phyloP scores from a whole-genome alignment of 345 rosid genomes.

The Hypericum perforatum region DNA sequence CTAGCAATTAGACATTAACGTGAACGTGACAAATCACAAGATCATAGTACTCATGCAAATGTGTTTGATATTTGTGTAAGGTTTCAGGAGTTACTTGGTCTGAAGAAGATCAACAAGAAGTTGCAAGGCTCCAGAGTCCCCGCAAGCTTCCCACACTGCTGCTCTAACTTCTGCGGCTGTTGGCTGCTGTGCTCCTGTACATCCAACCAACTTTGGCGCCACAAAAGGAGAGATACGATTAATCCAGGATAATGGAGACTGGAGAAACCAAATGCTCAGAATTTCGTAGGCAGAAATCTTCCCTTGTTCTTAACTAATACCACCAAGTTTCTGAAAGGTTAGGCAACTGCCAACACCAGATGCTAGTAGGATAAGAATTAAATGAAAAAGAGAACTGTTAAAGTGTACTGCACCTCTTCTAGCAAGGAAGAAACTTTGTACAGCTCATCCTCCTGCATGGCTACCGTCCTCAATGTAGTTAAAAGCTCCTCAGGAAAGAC shows the following conservation, averaged over 20 bases:
- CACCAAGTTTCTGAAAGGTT: too few relatives aligned
- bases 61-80: neutral
- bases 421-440: slow-evolving; percentile 59
- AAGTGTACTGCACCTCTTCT: slow-evolving; percentile 51
- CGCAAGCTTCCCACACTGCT: slow-evolving; percentile 89
- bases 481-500: slow-evolving; percentile 79
- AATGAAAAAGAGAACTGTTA: neutral
- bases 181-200: slow-evolving; percentile 54
- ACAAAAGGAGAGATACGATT: slow-evolving; percentile 10
- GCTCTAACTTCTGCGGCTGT: slow-evolving; percentile 71
- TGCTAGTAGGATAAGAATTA: neutral
- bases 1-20: slow-evolving; percentile 22
- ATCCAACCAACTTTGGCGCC: slow-evolving; percentile 49
- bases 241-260: neutral
- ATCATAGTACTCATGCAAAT: neutral
- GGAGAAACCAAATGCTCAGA: slow-evolving; percentile 1
- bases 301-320: too few relatives aligned
- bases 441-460: slow-evolving; percentile 71
- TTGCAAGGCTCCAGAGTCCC: slow-evolving; percentile 90
- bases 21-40: neutral
- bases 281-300: too few relatives aligned
- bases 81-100: slow-evolving; percentile 36
- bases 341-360: too few relatives aligned
- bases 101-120: slow-evolving; percentile 85
- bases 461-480: slow-evolving; percentile 68